These are phyloP conservation scores for Zychaea mexicana DNA, from an alignment of 371 early-diverging fungal genomes.

Conservation along the genomic window DNA sequence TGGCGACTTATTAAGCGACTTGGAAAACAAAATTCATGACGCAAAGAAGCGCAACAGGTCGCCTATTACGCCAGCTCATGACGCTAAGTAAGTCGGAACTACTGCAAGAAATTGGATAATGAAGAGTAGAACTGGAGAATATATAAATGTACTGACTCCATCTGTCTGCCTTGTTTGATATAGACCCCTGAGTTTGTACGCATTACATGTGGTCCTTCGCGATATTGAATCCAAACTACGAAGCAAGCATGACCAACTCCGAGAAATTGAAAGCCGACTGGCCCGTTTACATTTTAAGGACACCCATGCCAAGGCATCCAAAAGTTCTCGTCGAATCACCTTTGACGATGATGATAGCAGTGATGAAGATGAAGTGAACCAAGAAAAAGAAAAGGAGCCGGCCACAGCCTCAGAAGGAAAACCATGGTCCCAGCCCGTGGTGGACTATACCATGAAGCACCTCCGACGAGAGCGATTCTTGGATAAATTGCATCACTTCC, in stretches of 20 bases:
- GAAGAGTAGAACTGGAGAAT: too few relatives aligned
- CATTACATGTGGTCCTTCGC: constrained; percentile 27
- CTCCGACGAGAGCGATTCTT: constrained; percentile 17
- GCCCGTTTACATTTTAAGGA: constrained; percentile 17
- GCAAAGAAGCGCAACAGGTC: constrained; percentile 2
- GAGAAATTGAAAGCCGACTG: constrained; percentile 24
- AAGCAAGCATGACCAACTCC: constrained; percentile 15
- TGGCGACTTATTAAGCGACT: constrained; percentile 10
- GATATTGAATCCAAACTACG: constrained; percentile 31
- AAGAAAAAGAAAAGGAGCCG: background rate
- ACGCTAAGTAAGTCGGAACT: constrained; percentile 8
- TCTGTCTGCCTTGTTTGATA: background rate
- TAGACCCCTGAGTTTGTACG: constrained; percentile 23
- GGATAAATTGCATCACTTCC: constrained; percentile 9
- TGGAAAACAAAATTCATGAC: constrained; percentile 16
- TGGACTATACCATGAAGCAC: constrained; percentile 3
- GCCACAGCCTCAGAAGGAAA: background rate
- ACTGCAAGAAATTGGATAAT: too few relatives aligned
- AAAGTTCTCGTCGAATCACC: background rate
- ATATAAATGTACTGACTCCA: too few relatives aligned
- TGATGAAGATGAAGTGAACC: constrained; percentile 14
- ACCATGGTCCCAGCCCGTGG: background rate
- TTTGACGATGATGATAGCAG: constrained; percentile 13
- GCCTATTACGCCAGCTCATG: constrained; percentile 1
- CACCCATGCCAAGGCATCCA: background rate